phyloP scores from a whole-genome alignment of 371 early-diverging fungal genomes.

The Agmasoma carcini region DNA sequence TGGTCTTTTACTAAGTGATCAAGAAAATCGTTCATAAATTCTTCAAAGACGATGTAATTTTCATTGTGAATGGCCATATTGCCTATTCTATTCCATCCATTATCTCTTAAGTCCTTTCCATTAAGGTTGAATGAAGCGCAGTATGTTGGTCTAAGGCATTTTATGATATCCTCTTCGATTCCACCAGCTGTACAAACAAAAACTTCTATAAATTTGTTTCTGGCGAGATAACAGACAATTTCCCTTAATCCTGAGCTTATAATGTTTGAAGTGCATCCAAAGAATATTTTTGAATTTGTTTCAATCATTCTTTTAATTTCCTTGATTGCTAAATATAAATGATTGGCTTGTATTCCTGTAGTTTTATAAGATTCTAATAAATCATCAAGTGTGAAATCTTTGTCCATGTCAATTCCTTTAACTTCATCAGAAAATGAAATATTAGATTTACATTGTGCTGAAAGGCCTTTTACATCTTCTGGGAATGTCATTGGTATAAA shows the following conservation, averaged over 20 bases:
- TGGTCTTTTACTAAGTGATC: conserved; percentile 60
- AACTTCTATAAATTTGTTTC: conserved; percentile 64
- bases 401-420: conserved; percentile 33
- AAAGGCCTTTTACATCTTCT: conserved; percentile 3
- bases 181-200: conserved; percentile 91
- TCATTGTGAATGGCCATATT: conserved; percentile 93
- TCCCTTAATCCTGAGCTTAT: conserved; percentile 90
- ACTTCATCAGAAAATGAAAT: conserved; percentile 29
- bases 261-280: conserved; percentile 71
- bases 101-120: conserved; percentile 66
- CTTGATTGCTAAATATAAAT: conserved; percentile 45
- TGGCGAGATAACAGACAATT: conserved; percentile 69
- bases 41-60: conserved; percentile 93
- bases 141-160: conserved; percentile 76
- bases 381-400: conserved; percentile 24
- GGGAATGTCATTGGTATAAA: background rate
- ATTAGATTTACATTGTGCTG: conserved; percentile 4
- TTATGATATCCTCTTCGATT: conserved; percentile 95
- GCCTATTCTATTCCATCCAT: conserved; percentile 89
- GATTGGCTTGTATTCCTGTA: conserved; percentile 51
- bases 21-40: conserved; percentile 80
- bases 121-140: conserved; percentile 66
- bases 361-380: conserved; percentile 41
- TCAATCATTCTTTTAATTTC: conserved; percentile 51
- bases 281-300: conserved; percentile 49